Evolutionary conservation across 2,329 filamentous ascomycete genomes (phyloP), one percentile per base, ranked within the genome.

Genomic region (Nannizzia gypsea): DNA sequence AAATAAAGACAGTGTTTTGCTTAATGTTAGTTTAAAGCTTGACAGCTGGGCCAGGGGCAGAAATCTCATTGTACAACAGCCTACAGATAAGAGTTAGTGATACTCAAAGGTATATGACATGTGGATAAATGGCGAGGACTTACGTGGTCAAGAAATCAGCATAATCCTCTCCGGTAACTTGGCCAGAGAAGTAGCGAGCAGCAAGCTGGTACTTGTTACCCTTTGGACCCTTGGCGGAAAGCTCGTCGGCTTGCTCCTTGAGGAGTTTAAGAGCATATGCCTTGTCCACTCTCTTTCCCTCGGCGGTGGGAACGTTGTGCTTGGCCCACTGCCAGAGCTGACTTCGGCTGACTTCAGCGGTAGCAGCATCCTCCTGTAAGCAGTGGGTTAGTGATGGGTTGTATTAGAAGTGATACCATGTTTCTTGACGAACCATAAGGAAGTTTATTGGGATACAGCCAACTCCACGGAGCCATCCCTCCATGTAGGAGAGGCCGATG

Each of bases 381-480:
- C 5, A 38, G 38, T 17, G 20, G 24, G 42, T 64, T 60, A 60
- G 57, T 38, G 38, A 20, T 48, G 5, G 11, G 22, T 26, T 48
- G 11, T 13, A 20, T 17, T 15, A 13, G 34, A 2, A 26, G 6
- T 11, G 8, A 11, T 36, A 36, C 6, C 6, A 6, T 11, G 11
- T 5, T 22, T 50, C 24, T 50, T 9, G 15, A 57, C 73, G 74
- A 71, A 76, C 83, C 92, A 97, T 97, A 60, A 97, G 81, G 74
- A 87, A 95, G 81, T 97, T 96, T 77, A 97, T 96, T 56, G 93
- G 93, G 58, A 97, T 91, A 69, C 93, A 99, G 61, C 93, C 93
- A 22, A 97, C 83, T 36, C 92, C 93, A 63, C 91, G 87, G 62
- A 97, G 81, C 93, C 93, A 99, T 63, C 90, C 93, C 77, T 99